These are phyloP conservation scores for Fragilariopsis cylindrus DNA, from an alignment of 108 stramenopile species.

Conservation along the genomic window DNA sequence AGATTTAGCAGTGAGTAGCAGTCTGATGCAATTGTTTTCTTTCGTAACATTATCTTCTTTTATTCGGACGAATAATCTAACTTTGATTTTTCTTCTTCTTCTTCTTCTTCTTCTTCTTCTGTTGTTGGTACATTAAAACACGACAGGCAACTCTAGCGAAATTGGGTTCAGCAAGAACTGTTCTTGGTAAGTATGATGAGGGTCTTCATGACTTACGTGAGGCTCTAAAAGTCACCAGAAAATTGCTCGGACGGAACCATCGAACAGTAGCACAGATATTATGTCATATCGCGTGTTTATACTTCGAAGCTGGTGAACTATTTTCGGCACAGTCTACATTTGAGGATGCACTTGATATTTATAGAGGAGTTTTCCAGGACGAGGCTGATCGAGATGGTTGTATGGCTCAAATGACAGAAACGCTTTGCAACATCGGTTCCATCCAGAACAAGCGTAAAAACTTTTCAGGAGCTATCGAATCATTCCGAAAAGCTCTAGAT, in stretches of 20 bases:
- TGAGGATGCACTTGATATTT: constrained; percentile 49
- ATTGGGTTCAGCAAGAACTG: constrained; percentile 37
- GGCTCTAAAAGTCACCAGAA: constrained; percentile 29
- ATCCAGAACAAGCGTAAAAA: constrained; percentile 47
- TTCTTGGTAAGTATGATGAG: constrained; percentile 44
- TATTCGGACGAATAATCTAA: neutral
- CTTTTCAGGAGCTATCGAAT: constrained; percentile 36
- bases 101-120: neutral
- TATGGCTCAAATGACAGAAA: constrained; percentile 44
- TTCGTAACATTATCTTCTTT: neutral
- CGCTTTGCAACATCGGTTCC: constrained; percentile 52
- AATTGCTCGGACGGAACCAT: constrained; percentile 20
- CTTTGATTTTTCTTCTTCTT: neutral
- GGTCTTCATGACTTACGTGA: constrained; percentile 34
- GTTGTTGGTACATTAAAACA: no score
- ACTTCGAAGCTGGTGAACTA: constrained; percentile 46
- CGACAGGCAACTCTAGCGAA: constrained; percentile 38
- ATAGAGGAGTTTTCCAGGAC: constrained; percentile 25
- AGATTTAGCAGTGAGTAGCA: constrained; percentile 41
- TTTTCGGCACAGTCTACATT: constrained; percentile 49
- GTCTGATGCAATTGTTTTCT: neutral
- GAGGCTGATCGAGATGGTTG: constrained; percentile 29
- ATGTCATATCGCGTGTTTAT: constrained; percentile 47
- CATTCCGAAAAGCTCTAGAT: constrained; percentile 48
- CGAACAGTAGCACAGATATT: constrained; percentile 41